A percentile compares a stretch with the other conserved stretches of the same genome.
Conservation (phyloP, 2,329 filamentous ascomycete genomes). For the Neonectria hederae region DNA sequence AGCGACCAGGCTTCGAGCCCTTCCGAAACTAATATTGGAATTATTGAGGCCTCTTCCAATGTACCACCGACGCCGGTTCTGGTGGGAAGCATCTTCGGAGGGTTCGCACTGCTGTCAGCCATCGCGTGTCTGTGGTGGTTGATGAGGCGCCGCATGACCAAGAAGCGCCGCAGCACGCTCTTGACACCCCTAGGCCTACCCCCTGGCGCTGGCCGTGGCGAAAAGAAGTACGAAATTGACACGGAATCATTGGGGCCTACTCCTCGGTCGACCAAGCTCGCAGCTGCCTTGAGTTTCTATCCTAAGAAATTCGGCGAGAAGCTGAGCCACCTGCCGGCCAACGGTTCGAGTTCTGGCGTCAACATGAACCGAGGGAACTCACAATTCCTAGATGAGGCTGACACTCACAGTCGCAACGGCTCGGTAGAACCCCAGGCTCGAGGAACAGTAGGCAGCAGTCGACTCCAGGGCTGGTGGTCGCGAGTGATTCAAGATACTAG, state of each 20-base stretch:
- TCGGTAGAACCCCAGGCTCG: conserved; percentile 38
- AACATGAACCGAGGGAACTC: conserved; percentile 64
- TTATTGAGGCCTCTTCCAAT: conserved; percentile 21
- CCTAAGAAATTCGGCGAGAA: conserved; percentile 41
- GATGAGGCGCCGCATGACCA: conserved; percentile 53
- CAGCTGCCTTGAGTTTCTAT: conserved; percentile 43
- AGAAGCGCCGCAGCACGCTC: conserved; percentile 57
- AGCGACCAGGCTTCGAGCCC: conserved; percentile 33
- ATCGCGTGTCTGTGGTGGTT: conserved; percentile 62
- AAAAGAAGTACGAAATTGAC: conserved; percentile 47
- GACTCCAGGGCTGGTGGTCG: conserved; percentile 55
- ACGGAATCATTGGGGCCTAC: conserved; percentile 61
- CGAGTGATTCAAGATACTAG: conserved; percentile 52
- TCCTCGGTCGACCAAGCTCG: conserved; percentile 48
- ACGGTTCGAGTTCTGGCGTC: conserved; percentile 51
- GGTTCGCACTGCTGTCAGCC: conserved; percentile 53
- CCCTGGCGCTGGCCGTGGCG: conserved; percentile 25
- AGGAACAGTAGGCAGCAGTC: conserved; percentile 16
- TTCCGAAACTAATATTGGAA: conserved; percentile 19
- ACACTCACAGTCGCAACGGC: conserved; percentile 52
- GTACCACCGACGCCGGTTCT: conserved; percentile 49
- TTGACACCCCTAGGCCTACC: conserved; percentile 58
- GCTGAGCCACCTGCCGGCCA: conserved; percentile 27
- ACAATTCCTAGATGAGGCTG: conserved; percentile 55
- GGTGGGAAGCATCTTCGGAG: conserved; percentile 62